phyloP scores from a whole-genome alignment of 768 basidiomycete species.

The Termitomyces sp. region DNA sequence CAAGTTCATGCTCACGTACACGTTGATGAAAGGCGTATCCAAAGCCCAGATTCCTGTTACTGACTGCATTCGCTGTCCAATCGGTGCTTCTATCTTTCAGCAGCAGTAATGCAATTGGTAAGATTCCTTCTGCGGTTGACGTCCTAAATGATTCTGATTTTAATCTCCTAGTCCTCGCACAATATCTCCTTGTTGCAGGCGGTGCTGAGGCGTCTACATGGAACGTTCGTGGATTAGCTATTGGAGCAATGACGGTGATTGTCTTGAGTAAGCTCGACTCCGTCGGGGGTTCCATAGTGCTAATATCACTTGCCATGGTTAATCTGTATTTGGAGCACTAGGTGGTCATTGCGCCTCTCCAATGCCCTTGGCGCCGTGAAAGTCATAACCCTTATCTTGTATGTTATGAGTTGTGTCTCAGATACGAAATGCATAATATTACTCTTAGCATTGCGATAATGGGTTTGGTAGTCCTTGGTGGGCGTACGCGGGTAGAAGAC shows the following conservation, averaged over 20 bases:
- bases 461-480: slow-evolving; percentile 60
- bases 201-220: slow-evolving; percentile 29
- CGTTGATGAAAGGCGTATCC: slow-evolving; percentile 36
- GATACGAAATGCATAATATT: background rate
- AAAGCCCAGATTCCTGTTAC: slow-evolving; percentile 40
- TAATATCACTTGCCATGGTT: slow-evolving; percentile 3
- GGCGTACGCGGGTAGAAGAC: slow-evolving; percentile 53
- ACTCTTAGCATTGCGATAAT: slow-evolving; percentile 44
- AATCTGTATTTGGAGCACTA: slow-evolving; percentile 34
- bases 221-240: slow-evolving; percentile 35
- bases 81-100: slow-evolving; percentile 36
- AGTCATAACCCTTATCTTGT: slow-evolving; percentile 31
- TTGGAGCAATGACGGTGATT: slow-evolving; percentile 31
- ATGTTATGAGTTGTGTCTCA: background rate
- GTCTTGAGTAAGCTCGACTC: slow-evolving; percentile 18
- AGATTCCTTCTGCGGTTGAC: background rate
- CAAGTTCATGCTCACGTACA: slow-evolving; percentile 1
- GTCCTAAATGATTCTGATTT: background rate
- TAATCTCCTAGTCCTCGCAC: slow-evolving; percentile 29
- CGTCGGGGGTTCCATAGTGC: background rate
- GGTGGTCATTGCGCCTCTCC: slow-evolving; percentile 37
- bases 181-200: slow-evolving; percentile 34
- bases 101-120: slow-evolving; percentile 39
- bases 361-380: slow-evolving; percentile 35
- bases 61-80: slow-evolving; percentile 42